phyloP scores from a whole-genome alignment of 75 land plant species.

The Selaginella tamariscina region DNA sequence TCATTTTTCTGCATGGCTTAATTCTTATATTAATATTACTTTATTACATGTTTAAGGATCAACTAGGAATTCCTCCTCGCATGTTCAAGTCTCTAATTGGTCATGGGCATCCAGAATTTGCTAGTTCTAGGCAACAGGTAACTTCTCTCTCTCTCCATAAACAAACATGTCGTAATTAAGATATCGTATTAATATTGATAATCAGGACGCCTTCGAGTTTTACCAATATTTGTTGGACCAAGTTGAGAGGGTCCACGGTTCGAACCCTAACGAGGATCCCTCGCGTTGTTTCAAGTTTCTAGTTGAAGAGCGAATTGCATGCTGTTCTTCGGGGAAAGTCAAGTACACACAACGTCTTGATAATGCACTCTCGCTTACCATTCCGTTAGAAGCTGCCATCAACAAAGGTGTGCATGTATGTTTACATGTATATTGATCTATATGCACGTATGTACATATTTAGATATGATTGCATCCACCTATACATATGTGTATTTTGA shows the following conservation, averaged over 20 bases:
- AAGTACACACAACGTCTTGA: constrained; percentile 80
- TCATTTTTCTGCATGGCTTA: too few species aligned
- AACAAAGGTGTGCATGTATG: constrained; percentile 56
- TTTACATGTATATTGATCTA: too few species aligned
- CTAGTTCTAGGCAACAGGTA: constrained; percentile 96
- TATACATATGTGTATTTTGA: too few species aligned
- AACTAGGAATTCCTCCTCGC: constrained; percentile 85
- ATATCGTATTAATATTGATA: neutral
- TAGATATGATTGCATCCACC: too few species aligned
- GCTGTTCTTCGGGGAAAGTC: constrained; percentile 81
- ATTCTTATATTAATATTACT: too few species aligned
- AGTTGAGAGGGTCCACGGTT: constrained; percentile 60
- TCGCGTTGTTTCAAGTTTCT: constrained; percentile 77
- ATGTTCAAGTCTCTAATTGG: constrained; percentile 98
- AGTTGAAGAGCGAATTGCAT: constrained; percentile 74
- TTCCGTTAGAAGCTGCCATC: constrained; percentile 59
- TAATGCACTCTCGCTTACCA: constrained; percentile 53
- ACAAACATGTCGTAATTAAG: neutral
- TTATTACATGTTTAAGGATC: constrained; percentile 42
- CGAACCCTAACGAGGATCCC: constrained; percentile 54
- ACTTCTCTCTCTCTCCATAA: neutral
- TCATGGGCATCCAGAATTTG: constrained; percentile 90
- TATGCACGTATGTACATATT: too few species aligned
- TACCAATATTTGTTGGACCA: constrained; percentile 89
- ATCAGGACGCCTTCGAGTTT: constrained; percentile 96